A percentile compares a stretch with the other conserved stretches of the same genome.
These are phyloP conservation scores for Coemansia furcata DNA, from an alignment of 192 early-diverging fungal species.

Conservation along the genomic window DNA sequence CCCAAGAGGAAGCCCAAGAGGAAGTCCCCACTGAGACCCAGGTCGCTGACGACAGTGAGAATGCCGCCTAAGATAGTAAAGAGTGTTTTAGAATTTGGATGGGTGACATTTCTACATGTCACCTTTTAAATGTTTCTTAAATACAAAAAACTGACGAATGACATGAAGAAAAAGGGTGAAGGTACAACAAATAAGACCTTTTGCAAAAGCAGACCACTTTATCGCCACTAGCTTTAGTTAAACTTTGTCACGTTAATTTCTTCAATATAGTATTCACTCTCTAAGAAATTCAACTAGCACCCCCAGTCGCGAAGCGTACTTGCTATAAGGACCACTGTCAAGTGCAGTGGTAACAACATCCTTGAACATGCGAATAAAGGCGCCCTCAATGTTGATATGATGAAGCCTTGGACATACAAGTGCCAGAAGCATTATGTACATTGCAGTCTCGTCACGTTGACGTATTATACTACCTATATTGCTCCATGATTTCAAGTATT, in stretches of 20 bases:
- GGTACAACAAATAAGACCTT: too few species aligned
- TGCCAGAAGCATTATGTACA: not conserved
- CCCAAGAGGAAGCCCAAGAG: too few species aligned
- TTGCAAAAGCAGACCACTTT: too few species aligned
- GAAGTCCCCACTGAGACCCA: not conserved
- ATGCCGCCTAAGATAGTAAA: not conserved
- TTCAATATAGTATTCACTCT: not conserved
- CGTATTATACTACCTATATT: not conserved
- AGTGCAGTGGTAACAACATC: not conserved
- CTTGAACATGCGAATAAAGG: not conserved
- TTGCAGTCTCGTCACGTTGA: not conserved
- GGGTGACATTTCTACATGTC: too few species aligned
- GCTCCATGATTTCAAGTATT: not conserved
- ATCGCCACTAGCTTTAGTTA: too few species aligned
- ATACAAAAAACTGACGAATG: too few species aligned
- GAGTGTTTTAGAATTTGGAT: too few species aligned
- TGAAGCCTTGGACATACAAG: not conserved
- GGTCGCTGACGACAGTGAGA: not conserved
- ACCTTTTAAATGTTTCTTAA: too few species aligned
- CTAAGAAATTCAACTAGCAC: not conserved
- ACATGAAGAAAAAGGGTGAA: too few species aligned
- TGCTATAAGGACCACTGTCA: not conserved
- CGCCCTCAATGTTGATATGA: not conserved
- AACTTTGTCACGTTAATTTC: not conserved
- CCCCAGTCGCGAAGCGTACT: not conserved